Percentiles rank a stretch among this genome's conserved stretches.
These are phyloP conservation scores for Berkeleyomyces rouxiae DNA, from an alignment of 2,329 filamentous ascomycete genomes.

Conservation along the genomic window DNA sequence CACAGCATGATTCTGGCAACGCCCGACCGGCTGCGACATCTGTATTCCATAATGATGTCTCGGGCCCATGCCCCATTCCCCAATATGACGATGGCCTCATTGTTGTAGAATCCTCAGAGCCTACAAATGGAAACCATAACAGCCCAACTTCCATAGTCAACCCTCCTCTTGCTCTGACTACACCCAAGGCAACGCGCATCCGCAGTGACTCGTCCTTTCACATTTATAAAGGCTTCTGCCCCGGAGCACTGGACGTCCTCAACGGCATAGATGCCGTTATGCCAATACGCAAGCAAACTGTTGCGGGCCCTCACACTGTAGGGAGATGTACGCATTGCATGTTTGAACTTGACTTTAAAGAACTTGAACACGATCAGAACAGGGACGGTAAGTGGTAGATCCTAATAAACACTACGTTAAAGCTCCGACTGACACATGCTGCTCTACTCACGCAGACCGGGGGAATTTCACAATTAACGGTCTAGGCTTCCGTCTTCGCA, in stretches of 20 bases:
- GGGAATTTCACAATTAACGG: constrained; percentile 31
- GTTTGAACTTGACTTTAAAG: constrained; percentile 36
- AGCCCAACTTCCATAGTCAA: too few relatives aligned
- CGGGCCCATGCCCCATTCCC: background rate
- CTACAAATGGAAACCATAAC: background rate
- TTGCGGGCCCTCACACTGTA: constrained; percentile 27
- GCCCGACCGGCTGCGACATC: background rate
- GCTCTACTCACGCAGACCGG: constrained; percentile 21
- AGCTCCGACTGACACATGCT: background rate
- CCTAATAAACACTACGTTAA: background rate
- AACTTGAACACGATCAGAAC: constrained; percentile 35
- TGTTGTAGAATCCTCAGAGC: constrained; percentile 21
- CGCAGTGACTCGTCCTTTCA: constrained; percentile 31
- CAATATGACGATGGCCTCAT: constrained; percentile 22
- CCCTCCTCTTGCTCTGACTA: too few relatives aligned
- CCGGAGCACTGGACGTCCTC: constrained; percentile 34
- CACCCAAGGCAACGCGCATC: constrained; percentile 3
- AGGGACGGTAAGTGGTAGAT: constrained; percentile 26
- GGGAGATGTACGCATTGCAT: constrained; percentile 37
- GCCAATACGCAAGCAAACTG: constrained; percentile 29
- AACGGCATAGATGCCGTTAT: constrained; percentile 33
- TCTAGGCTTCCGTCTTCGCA: constrained; percentile 35
- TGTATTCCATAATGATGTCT: background rate
- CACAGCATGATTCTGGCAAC: background rate
- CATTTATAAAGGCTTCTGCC: constrained; percentile 37